Base-by-base conservation (phyloP, 2,329 filamentous ascomycete genomes). In the Trichoderma atroviride region DNA sequence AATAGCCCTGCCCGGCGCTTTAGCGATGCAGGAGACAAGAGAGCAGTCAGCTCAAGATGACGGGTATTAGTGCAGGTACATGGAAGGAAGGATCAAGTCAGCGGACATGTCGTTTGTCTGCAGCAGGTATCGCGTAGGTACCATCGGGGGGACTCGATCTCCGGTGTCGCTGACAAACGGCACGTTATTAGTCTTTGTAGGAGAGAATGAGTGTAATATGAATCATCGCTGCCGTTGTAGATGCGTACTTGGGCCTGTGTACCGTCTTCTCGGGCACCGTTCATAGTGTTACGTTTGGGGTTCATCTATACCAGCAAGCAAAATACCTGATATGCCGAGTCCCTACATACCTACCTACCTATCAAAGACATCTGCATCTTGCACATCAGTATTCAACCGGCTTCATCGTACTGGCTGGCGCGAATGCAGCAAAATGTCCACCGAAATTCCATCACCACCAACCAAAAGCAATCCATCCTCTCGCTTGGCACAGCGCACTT, bases 21-120 rank as follows among this genome's bases (percentile, higher is more conserved):
- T 58, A 58, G 53, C 53, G 63, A 66, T 66, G 63, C 37, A 58
- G 35, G 53, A 57, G 37, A 37, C 47, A 64, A 33, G 47, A 53
- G 47, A 66, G 7, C 53, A 66, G 63, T 66, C 63, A 66, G 63
- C 63, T 66, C 53, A 31, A n/a, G 4, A 24, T 55, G 31, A 22
- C 53, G 16, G 10, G 22, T 27, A 35, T 33, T 35, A 24, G 19
- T 50, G 22, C 47, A 50, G 19, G 47, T 50, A 50, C 47, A 13
- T 24, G 47, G 11, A 50, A 14, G 19, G 22, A 4, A 24, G 22
- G 47, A 35, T 35, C 24, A 55, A 65, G 63, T 66, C 63, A 33
- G 63, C 63, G 53, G 52, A 35, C 40, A 43, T 19, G 29, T 33
- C 27, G 14, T 57, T 33, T 57, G 55, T 57, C 55, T 57, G 27